Evolutionary conservation across 495 filamentous ascomycete species (phyloP).

Genomic region (Xylaria cubensis): DNA sequence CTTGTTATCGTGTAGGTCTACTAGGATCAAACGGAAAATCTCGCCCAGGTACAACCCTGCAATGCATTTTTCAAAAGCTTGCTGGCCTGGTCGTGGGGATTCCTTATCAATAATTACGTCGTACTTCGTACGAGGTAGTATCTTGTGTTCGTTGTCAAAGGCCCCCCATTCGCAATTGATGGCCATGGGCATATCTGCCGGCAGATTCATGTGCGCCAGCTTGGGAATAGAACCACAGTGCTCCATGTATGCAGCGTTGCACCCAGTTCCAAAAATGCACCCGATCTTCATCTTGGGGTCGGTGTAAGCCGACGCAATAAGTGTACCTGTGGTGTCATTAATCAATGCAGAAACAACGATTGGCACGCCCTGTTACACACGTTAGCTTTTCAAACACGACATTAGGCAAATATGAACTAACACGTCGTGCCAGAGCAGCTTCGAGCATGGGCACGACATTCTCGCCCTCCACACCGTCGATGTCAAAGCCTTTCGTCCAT

Average conservation of each 20-base stretch:
- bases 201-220: conserved; percentile 91
- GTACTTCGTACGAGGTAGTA: conserved; percentile 85
- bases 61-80: conserved; percentile 98
- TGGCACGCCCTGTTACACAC: conserved; percentile 70
- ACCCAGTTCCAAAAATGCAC: conserved; percentile 98
- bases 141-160: conserved; percentile 95
- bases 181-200: conserved; percentile 86
- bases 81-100: conserved; percentile 92
- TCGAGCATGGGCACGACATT: conserved; percentile 96
- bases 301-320: conserved; percentile 97
- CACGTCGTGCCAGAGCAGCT: conserved; percentile 76
- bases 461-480: conserved; percentile 90
- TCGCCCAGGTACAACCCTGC: conserved; percentile 95
- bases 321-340: conserved; percentile 98
- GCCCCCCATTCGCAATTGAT: conserved; percentile 99
- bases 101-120: conserved; percentile 90
- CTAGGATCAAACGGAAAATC: conserved; percentile 87
- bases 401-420: conserved; percentile 47
- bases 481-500: conserved; percentile 99
- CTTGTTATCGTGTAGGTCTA: conserved; percentile 82
- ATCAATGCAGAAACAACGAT: conserved; percentile 94
- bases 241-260: conserved; percentile 99
- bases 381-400: conserved; percentile 28
- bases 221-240: conserved; percentile 90
- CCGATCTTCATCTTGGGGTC: conserved; percentile 91